phyloP scores from a whole-genome alignment of 1,284 basidiomycete genomes.

The Ceratobasidium papillatum region DNA sequence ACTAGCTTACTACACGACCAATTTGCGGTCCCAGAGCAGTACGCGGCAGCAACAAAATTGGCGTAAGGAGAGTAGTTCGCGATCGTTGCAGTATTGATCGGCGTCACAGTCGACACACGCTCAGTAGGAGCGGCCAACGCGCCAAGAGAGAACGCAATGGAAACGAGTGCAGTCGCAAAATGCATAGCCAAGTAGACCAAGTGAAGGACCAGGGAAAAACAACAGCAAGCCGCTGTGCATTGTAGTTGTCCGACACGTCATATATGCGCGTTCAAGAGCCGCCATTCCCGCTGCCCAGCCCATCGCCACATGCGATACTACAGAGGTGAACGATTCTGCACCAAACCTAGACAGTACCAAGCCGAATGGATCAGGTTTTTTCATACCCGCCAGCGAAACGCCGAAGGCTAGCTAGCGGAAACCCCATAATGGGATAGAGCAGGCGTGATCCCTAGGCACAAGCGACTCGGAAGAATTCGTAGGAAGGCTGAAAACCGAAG shows the following conservation, averaged over 20 bases:
- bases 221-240: background rate
- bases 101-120: conserved; percentile 50
- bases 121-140: conserved; percentile 9
- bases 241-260: background rate
- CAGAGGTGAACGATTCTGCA: too few relatives aligned
- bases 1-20: conserved; percentile 68
- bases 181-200: background rate
- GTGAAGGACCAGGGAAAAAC: background rate
- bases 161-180: background rate
- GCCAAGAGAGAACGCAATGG: conserved; percentile 1
- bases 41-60: conserved; percentile 64
- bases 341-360: too few relatives aligned
- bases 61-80: conserved; percentile 62
- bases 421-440: too few relatives aligned
- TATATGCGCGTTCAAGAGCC: background rate
- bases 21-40: conserved; percentile 58
- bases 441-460: too few relatives aligned
- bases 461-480: too few relatives aligned
- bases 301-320: too few relatives aligned
- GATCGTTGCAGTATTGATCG: conserved; percentile 58
- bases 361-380: too few relatives aligned
- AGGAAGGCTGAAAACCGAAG: too few relatives aligned
- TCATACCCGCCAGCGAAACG: too few relatives aligned
- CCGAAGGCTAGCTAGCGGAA: too few relatives aligned
- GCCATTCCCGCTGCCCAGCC: background rate